Conservation (phyloP, 495 filamentous ascomycete species). For the Aspergillus heteromorphus region DNA sequence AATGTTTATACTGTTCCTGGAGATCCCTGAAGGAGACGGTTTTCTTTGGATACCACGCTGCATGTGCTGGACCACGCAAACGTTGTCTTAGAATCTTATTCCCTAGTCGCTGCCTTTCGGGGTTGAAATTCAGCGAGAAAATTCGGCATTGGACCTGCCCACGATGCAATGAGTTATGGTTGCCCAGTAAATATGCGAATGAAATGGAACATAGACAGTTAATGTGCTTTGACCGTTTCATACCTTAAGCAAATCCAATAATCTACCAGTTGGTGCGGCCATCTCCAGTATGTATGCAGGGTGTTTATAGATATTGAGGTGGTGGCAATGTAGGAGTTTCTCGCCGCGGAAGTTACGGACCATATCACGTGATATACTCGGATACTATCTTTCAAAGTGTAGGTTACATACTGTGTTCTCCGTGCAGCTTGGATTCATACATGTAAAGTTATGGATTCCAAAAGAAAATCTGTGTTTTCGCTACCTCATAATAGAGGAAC, state of each 20-base stretch:
- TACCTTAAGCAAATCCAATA: conserved; percentile 79
- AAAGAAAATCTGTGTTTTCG: conserved; percentile 16
- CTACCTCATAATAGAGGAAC: not conserved
- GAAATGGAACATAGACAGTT: not conserved
- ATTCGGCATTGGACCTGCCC: conserved; percentile 78
- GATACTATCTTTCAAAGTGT: too few relatives aligned
- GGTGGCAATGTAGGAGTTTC: not conserved
- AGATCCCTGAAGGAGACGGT: conserved; percentile 65
- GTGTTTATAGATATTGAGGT: not conserved
- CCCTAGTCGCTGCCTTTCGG: conserved; percentile 68
- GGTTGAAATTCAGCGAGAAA: conserved; percentile 89
- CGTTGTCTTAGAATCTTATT: conserved; percentile 85
- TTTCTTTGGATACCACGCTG: conserved; percentile 79
- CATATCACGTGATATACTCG: conserved; percentile 6
- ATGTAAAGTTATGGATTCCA: conserved; percentile 14
- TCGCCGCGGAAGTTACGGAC: not conserved
- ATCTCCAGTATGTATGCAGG: conserved; percentile 37
- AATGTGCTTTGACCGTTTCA: not conserved
- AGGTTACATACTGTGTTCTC: too few relatives aligned
- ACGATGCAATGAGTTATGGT: not conserved
- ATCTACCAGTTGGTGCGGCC: conserved; percentile 64
- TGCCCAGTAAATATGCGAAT: not conserved
- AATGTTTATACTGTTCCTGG: conserved; percentile 42
- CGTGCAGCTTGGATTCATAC: not conserved
- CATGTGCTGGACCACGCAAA: conserved; percentile 69